Evolutionary conservation across 345 rosid genomes (phyloP).

Genomic region (Eucalyptus erythrocorys): DNA sequence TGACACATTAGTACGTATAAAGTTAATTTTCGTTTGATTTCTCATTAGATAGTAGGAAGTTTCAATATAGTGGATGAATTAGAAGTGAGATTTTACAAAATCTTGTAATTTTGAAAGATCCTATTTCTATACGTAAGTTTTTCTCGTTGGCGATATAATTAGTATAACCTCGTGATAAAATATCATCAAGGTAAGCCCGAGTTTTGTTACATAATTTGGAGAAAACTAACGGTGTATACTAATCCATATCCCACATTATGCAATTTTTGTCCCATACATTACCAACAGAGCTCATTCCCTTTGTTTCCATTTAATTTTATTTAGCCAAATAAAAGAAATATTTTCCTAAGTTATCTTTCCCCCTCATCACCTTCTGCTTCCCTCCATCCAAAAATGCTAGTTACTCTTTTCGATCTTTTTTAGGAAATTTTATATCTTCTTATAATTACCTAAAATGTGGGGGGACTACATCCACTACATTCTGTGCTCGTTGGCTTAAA

Average conservation of each 20-base stretch:
- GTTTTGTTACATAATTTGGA: neutral
- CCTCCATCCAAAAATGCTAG: neutral
- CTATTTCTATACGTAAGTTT: neutral
- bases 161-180: neutral
- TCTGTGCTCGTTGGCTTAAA: neutral
- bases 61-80: too few species aligned
- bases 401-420: neutral
- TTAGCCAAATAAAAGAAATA: neutral
- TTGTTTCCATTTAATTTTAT: neutral
- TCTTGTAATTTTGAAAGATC: neutral
- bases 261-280: neutral
- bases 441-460: neutral
- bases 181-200: neutral
- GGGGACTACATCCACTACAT: neutral
- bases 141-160: neutral
- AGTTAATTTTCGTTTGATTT: neutral
- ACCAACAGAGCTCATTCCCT: neutral
- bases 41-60: neutral
- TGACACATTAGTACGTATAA: neutral
- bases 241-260: neutral
- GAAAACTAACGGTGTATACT: neutral
- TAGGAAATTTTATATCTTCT: neutral
- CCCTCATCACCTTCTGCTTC: neutral
- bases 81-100: neutral
- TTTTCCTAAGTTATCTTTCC: neutral